Evolutionary conservation across 2,329 filamentous ascomycete species (phyloP).

Genomic region (Fusarium sp.): DNA sequence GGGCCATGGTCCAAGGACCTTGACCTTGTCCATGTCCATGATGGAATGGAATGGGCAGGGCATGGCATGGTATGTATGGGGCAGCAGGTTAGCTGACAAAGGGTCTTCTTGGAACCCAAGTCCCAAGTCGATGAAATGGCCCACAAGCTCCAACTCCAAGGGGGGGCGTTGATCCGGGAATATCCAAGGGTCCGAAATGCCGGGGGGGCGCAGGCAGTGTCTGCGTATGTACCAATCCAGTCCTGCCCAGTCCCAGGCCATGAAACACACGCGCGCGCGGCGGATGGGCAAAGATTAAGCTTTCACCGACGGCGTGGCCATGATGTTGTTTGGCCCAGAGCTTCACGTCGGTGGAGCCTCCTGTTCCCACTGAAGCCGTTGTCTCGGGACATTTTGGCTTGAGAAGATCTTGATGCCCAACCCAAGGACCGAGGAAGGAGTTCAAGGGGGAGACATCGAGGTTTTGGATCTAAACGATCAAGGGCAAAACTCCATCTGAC

Average conservation of each 20-base stretch:
- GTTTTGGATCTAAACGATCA: conserved; percentile 5
- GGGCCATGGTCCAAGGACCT: background rate
- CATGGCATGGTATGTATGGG: background rate
- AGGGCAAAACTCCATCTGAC: background rate
- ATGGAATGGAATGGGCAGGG: background rate
- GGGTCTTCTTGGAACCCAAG: background rate
- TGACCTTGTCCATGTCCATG: background rate
- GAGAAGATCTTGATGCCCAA: conserved; percentile 35
- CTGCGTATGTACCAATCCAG: background rate
- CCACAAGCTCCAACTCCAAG: background rate
- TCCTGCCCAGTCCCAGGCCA: background rate
- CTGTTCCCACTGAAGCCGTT: conserved; percentile 20
- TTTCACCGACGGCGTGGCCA: conserved; percentile 28
- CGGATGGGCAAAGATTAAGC: conserved; percentile 20
- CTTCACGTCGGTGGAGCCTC: background rate
- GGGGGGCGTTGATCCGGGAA: background rate
- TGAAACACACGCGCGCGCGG: conserved; percentile 2
- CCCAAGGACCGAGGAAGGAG: background rate
- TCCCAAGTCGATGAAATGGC: background rate
- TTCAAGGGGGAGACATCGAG: background rate
- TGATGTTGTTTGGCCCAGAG: background rate
- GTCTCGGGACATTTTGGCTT: conserved; percentile 14
- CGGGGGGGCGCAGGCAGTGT: background rate
- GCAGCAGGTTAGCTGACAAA: background rate
- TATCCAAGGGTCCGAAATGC: background rate